Base-by-base conservation (phyloP, 2,329 filamentous ascomycete genomes). In the Ramularia collo-cygni region DNA sequence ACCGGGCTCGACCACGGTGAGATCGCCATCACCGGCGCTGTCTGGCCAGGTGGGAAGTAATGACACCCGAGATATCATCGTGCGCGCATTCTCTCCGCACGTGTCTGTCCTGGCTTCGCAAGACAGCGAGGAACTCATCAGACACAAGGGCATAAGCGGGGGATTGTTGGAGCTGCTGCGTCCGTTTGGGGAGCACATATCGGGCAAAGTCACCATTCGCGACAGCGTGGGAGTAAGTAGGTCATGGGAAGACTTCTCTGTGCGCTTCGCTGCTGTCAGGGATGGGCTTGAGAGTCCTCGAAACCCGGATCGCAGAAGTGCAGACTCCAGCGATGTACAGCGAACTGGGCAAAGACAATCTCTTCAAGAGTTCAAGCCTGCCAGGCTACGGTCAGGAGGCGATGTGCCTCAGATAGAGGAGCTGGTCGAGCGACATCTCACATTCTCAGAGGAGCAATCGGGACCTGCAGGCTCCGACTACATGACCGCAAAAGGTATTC, bases 191-290 rank as follows among this genome's bases (percentile, higher is more conserved):
- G 92, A 98, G 64, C 77, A 74, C 12, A 75, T 96, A 1, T 77
- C 83, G 35, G 92, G 92, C 19, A 94, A 92, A 57, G 83, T 98
- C 37, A 85, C 85, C 3, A 82, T 96, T 40, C 74, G 92, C 54
- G 92, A 98, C 64, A 95, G 89, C 58, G 80, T 85, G 52, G 90
- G 92, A 7, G 77, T 82, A 30, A 89, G 87, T 59, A 79, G 79
- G 57, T 76, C 78, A 28, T 90, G 84, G 68, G 90, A 95, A 40
- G 88, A 96, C 61, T 98, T 88, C 63, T 83, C 86, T 1, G 75
- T 98, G 42, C 82, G 87, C 40, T 95, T 98, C 61, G 79, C 83
- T 4, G 76, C 78, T 43, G 76, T 93, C 39, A 79, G 79, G 42
- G 68, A 72, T 54, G 68, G 68, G 18, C 57, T 71, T 30, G 64